Percentiles rank a stretch among this genome's conserved stretches.
phyloP scores from a whole-genome alignment of 192 early-diverging fungal genomes.

The Endogone sp. region DNA sequence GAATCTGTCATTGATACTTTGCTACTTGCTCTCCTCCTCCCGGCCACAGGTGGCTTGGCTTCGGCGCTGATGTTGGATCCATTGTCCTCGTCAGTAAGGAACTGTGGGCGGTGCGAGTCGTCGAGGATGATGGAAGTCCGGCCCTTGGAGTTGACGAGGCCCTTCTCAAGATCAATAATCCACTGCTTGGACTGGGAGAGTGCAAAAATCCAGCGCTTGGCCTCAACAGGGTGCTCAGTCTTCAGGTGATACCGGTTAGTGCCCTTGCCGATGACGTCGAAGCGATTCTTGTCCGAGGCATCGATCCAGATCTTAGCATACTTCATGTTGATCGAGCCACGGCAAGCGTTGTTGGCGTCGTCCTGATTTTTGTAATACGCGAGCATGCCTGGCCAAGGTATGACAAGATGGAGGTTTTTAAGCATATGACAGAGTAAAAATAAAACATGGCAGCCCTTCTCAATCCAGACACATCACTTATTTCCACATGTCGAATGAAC shows the following conservation, averaged over 20 bases:
- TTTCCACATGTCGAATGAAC: background rate
- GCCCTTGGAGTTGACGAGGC: conserved; percentile 4
- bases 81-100: conserved; percentile 8
- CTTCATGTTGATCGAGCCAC: conserved; percentile 74
- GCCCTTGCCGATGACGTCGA: conserved; percentile 77
- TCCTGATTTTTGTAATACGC: conserved; percentile 80
- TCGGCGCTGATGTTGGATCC: conserved; percentile 4
- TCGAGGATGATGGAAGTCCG: conserved; percentile 32
- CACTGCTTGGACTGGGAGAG: conserved; percentile 76
- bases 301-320: conserved; percentile 64
- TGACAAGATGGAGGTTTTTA: background rate
- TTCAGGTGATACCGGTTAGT: conserved; percentile 68
- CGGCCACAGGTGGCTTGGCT: conserved; percentile 6
- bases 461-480: too few species aligned
- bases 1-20: background rate
- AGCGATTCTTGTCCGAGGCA: conserved; percentile 61
- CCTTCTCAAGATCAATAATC: conserved; percentile 34
- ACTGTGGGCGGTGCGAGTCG: conserved; percentile 20
- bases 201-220: conserved; percentile 80
- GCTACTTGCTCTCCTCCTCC: conserved; percentile 6
- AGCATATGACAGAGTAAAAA: background rate
- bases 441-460: too few species aligned
- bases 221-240: conserved; percentile 61
- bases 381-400: conserved; percentile 39
- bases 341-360: conserved; percentile 70